A percentile compares a stretch with the other conserved stretches of the same genome.
Conservation (phyloP, 805 yeast genomes). For the Groenewaldozyma tartarivorans region DNA sequence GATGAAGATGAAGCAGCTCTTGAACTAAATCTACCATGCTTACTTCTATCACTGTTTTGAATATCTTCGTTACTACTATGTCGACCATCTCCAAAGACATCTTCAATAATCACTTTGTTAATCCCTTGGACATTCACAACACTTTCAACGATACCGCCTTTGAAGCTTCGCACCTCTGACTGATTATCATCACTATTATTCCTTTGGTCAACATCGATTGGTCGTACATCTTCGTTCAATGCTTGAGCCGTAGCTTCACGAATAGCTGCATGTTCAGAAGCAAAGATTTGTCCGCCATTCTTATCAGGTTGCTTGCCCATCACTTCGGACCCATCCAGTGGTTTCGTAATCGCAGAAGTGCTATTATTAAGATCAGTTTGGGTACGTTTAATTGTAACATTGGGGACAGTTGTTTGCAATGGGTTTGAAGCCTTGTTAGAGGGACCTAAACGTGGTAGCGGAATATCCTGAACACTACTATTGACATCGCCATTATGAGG, state of each 20-base stretch:
- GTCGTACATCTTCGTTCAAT: slow-evolving; percentile 1
- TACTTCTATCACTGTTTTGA: no score
- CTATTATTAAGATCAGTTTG: not conserved
- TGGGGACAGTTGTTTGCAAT: slow-evolving; percentile 46
- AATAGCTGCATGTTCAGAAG: slow-evolving; percentile 8
- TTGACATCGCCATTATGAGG: not conserved
- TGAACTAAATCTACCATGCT: no score
- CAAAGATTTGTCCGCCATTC: not conserved
- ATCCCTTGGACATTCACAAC: slow-evolving; percentile 79
- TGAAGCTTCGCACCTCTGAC: slow-evolving; percentile 22
- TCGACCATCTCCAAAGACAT: slow-evolving; percentile 15
- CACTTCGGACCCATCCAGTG: not conserved
- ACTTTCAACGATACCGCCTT: slow-evolving; percentile 66
- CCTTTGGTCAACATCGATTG: not conserved
- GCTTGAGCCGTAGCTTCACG: slow-evolving; percentile 4
- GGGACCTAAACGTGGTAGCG: slow-evolving; percentile 34
- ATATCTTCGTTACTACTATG: not conserved
- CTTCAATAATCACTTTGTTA: slow-evolving; percentile 76
- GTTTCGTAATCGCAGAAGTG: not conserved
- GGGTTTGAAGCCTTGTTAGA: slow-evolving; percentile 65
- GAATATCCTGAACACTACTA: slow-evolving; percentile 1
- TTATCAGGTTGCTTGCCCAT: not conserved
- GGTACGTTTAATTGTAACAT: slow-evolving; percentile 50
- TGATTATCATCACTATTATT: not conserved
- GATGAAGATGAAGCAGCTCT: no score